These are phyloP conservation scores for Hypsizygus ulmarius DNA, from an alignment of 1,284 basidiomycete species.

Conservation along the genomic window DNA sequence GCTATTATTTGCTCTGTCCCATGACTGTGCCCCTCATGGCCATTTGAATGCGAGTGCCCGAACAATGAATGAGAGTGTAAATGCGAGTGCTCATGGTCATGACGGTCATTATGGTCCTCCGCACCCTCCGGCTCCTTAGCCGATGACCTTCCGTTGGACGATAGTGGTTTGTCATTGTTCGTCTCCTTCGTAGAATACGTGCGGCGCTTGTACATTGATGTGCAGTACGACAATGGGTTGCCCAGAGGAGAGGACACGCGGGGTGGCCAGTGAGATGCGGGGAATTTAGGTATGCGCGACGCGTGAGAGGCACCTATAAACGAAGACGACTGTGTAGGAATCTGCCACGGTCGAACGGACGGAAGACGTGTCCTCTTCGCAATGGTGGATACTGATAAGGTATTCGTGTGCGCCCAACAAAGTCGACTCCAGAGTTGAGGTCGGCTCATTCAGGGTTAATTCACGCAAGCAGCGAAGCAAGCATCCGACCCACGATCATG, in stretches of 20 bases:
- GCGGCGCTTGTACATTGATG: conserved; percentile 34
- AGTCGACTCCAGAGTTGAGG: conserved; percentile 20
- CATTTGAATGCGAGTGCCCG: conserved; percentile 65
- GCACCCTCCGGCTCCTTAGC: neutral
- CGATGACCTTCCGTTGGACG: neutral
- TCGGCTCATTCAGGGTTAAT: conserved; percentile 18
- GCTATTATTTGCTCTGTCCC: conserved; percentile 73
- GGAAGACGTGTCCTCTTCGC: conserved; percentile 25
- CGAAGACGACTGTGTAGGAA: conserved; percentile 10
- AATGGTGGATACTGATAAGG: conserved; percentile 10
- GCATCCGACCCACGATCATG: conserved; percentile 7
- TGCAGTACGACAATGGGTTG: neutral
- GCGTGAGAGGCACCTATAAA: conserved; percentile 30
- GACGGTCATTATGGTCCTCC: conserved; percentile 20
- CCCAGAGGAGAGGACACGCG: conserved; percentile 10
- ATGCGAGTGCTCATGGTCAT: conserved; percentile 31
- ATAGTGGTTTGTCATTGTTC: conserved; percentile 3
- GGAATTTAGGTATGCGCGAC: conserved; percentile 22
- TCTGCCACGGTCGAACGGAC: conserved; percentile 23
- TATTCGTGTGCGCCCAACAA: conserved; percentile 10
- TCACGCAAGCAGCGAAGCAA: conserved; percentile 4
- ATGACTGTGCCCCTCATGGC: conserved; percentile 62
- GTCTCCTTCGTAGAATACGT: conserved; percentile 29
- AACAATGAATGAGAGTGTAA: conserved; percentile 56
- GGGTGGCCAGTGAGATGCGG: conserved; percentile 1